Conservation (phyloP, 2,329 filamentous ascomycete genomes). For the Madurella fahalii region DNA sequence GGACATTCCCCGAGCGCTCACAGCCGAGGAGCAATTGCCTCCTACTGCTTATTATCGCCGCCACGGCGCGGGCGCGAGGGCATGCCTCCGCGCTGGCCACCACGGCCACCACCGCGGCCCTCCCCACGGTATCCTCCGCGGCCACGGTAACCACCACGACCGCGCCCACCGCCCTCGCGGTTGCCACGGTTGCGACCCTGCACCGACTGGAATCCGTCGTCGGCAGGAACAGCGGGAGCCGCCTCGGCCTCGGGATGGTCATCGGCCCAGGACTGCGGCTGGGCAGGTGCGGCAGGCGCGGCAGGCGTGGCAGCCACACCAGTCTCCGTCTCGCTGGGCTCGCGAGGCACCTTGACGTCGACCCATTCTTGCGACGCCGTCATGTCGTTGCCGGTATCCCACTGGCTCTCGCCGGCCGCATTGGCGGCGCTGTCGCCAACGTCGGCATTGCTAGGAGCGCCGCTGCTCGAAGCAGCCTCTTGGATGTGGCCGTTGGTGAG, state of each 20-base stretch:
- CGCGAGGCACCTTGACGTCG: constrained; percentile 61
- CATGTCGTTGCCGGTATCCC: constrained; percentile 51
- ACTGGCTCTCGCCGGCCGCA: constrained; percentile 61
- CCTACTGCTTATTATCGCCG: constrained; percentile 9
- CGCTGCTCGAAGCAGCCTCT: constrained; percentile 33
- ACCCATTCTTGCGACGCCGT: constrained; percentile 67
- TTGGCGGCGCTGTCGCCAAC: constrained; percentile 53
- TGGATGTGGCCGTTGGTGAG: constrained; percentile 41
- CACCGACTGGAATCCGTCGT: constrained; percentile 71
- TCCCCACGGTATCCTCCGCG: constrained; percentile 47
- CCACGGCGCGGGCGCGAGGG: constrained; percentile 20
- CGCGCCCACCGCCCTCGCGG: constrained; percentile 42
- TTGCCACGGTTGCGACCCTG: constrained; percentile 54
- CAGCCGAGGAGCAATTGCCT: background rate
- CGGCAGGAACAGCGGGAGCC: constrained; percentile 38
- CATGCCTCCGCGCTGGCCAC: constrained; percentile 39
- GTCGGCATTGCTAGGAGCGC: constrained; percentile 46
- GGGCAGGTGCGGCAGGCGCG: constrained; percentile 40
- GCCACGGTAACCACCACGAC: constrained; percentile 39
- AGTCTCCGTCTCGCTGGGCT: constrained; percentile 70
- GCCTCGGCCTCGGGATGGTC: constrained; percentile 57
- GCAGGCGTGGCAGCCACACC: constrained; percentile 59
- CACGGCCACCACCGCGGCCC: constrained; percentile 33
- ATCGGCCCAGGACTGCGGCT: constrained; percentile 75
- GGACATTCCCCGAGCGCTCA: constrained; percentile 5